phyloP scores from a whole-genome alignment of 2,329 filamentous ascomycete species.

The Talaromyces islandicus region DNA sequence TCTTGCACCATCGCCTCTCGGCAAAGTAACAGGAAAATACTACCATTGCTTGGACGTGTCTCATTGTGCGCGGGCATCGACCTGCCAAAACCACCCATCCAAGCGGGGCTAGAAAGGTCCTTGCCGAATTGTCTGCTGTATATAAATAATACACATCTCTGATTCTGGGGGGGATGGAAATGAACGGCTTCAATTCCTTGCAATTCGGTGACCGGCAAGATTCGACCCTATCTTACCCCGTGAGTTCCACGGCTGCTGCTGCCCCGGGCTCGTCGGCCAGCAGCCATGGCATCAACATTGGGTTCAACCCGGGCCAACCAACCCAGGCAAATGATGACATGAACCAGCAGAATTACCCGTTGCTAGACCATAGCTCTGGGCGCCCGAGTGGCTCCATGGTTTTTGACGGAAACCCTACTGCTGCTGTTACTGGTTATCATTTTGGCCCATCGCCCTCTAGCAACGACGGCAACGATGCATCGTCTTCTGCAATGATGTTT shows the following conservation, averaged over 20 bases:
- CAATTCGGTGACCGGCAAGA: neutral
- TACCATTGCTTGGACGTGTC: neutral
- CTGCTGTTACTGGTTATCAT: slow-evolving; percentile 3
- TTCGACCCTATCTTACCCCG: neutral
- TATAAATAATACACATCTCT: neutral
- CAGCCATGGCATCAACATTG: neutral
- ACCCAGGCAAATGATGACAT: neutral
- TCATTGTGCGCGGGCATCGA: neutral
- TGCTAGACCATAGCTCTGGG: neutral
- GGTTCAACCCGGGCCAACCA: neutral
- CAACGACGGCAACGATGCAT: neutral
- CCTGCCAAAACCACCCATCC: neutral
- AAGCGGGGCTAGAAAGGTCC: neutral
- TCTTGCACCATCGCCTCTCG: neutral
- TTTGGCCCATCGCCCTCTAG: neutral
- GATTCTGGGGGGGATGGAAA: neutral
- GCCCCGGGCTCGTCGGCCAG: neutral
- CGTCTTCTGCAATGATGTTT: neutral
- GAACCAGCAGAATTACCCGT: neutral
- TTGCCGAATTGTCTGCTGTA: neutral
- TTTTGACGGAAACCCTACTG: neutral
- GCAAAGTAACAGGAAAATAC: neutral
- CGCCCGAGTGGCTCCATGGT: neutral
- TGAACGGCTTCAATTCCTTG: neutral
- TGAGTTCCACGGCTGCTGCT: neutral